Base-by-base conservation (phyloP, 805 yeast genomes). In the Maudiozyma serrabonitensis region DNA sequence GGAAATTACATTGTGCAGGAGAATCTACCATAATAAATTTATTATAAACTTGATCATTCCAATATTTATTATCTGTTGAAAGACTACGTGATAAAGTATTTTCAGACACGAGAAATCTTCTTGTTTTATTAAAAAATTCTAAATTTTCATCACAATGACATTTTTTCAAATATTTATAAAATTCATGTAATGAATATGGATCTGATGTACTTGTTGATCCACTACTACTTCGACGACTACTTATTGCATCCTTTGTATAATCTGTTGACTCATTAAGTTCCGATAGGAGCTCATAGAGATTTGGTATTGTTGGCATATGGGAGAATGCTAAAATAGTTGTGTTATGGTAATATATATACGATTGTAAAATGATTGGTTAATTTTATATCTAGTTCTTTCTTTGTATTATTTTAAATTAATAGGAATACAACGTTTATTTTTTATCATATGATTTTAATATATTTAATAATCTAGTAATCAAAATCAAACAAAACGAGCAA, bases 131-230 rank as follows among this genome's bases (percentile, higher is more conserved):
- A 43, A 62, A 55, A 41, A 66, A 64, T 42, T 55, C 56, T 26
- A 62, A 54, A 48, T 64, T 66, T 54, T 66, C 69, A 15, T 60
- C 63, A 50, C 68, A 64, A 45, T 65, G 68, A 16, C 60, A 52
- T 31, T 50, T 50, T 12, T 46, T 47, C 41, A 63, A 37, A 46
- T 57, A 65, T 16, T 55, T 53, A 23, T 56, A 54, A 41, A 65
- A 65, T 18, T 54, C 55, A 16, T 38, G 43, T 40, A 57, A 31
- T 8, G 56, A 51, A 42, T 54, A 54, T 3, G 60, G 58, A 15
- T 52, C 42, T 26, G 21, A 19, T 18, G 16, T 35, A 35, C 38
- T 35, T 4, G 38, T 45, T 23, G 21, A 25, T 8, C 35, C 15
- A 35, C 16, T 35, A 13, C 38, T 35, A 9, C 38, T 35, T n/a